Evolutionary conservation across 2,329 filamentous ascomycete species (phyloP), one percentile per base, ranked within the genome.

Genomic region (Pseudogymnoascus sp.): DNA sequence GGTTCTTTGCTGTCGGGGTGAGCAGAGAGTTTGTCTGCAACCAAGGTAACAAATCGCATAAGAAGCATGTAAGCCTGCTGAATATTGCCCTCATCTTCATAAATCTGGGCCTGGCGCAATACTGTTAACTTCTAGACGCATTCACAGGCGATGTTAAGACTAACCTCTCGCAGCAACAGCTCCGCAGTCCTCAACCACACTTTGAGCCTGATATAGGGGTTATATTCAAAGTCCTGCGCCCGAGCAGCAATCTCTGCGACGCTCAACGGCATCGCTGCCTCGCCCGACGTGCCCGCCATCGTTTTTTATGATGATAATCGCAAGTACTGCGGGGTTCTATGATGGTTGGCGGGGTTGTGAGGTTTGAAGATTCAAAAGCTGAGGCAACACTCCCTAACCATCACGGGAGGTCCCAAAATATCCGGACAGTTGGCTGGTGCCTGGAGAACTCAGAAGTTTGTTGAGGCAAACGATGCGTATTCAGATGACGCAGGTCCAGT

Each of bases 31-130:
- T 88, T 82, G 5, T 91, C 84, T 29, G 96, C 78, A 25, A 96
- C 84, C n/a, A 99, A 85, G 61, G 88, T 82, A 8, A 91, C 91
- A 76, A 96, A 92, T 68, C 94, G 87, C 72, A 94, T 91, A n/a
- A 96, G 84, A 63, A 97, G 85, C 61, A 97, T 83, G 74, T 96
- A 99, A 4, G 93, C 90, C 71, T 94, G 89, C 69, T 92, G 85
- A 66, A 91, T 85, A 75, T 97, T 92, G 70, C 88, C 88, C 74
- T 97, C 93, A 42, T 84, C 83, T 70, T 94, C 83, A 72, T 96
- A 96, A 68, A 93, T 91, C 60, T 85, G 81, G 17, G 91, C 92
- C 90, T 97, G 71, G 10, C 61, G 35, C 62, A 41, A 68, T 66
- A 61, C 48, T 55, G 48, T 55, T 29, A 69, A 62, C 70, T 68